Conservation (phyloP, 495 filamentous ascomycete species). For the Penicillium canariense region DNA sequence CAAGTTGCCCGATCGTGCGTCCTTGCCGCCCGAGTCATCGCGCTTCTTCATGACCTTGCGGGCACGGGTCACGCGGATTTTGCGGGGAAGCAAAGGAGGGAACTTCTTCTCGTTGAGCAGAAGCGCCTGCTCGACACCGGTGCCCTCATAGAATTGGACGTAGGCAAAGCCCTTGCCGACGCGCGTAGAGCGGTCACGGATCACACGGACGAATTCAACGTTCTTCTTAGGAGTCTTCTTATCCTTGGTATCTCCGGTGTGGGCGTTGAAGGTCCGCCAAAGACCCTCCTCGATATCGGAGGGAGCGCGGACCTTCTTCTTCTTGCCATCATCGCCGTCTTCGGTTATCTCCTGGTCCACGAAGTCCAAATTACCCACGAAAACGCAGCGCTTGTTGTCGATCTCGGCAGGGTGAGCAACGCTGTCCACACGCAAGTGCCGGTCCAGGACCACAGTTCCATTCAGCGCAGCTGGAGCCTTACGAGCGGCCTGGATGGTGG, state of each 20-base stretch:
- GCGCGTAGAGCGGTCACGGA: conserved; percentile 82
- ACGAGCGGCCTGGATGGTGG: conserved; percentile 65
- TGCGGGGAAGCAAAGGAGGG: conserved; percentile 84
- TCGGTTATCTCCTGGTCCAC: conserved; percentile 73
- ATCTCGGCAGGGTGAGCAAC: conserved; percentile 81
- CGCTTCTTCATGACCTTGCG: conserved; percentile 72
- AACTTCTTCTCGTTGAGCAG: conserved; percentile 86
- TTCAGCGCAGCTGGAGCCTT: conserved; percentile 77
- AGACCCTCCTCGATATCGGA: conserved; percentile 93
- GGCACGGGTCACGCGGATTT: conserved; percentile 81
- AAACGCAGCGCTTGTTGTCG: conserved; percentile 87
- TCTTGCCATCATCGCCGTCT: conserved; percentile 56
- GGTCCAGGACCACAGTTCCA: conserved; percentile 76
- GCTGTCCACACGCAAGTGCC: conserved; percentile 86
- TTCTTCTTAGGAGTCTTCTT: conserved; percentile 57
- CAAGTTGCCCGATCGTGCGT: conserved; percentile 57
- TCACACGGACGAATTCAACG: conserved; percentile 91
- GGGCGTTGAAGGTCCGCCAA: conserved; percentile 75
- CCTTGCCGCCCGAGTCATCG: conserved; percentile 39
- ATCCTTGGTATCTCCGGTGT: conserved; percentile 45
- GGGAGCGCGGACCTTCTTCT: conserved; percentile 65
- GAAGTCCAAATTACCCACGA: conserved; percentile 94
- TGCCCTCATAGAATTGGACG: conserved; percentile 90
- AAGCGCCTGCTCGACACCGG: conserved; percentile 83
- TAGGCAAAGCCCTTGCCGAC: conserved; percentile 98